A percentile compares a stretch with the other conserved stretches of the same genome.
Evolutionary conservation across 164 flowering plant species (phyloP).

Genomic region (Magnolia kwangsiensis): DNA sequence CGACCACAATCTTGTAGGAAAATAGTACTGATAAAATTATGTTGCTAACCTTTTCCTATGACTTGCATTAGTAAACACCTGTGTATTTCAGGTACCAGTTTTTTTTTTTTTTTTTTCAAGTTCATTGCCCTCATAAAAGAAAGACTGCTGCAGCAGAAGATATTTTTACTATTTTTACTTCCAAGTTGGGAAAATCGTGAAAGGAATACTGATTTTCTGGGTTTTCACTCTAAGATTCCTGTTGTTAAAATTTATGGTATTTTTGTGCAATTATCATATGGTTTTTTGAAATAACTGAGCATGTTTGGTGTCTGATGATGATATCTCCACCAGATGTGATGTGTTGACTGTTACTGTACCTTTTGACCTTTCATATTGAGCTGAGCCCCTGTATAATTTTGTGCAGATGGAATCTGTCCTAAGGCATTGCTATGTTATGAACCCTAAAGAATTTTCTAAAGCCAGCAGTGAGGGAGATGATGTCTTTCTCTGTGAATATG

Average conservation of each 20-base stretch:
- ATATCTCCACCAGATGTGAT: not conserved
- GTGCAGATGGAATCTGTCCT: constrained; percentile 78
- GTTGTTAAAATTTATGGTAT: not conserved
- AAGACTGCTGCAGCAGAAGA: not conserved
- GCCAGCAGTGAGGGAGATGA: constrained; percentile 90
- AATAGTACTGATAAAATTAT: not conserved
- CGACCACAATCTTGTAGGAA: not conserved
- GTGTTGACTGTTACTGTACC: not conserved
- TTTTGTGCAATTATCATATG: not conserved
- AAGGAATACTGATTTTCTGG: not conserved
- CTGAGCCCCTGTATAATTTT: not conserved
- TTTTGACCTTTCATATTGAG: not conserved
- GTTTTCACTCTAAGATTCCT: not conserved
- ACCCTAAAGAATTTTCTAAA: constrained; percentile 67
- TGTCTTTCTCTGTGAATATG: constrained; percentile 85
- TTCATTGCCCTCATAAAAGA: not conserved
- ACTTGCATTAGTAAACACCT: not conserved
- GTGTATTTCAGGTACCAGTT: not conserved
- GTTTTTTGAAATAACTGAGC: too few relatives aligned
- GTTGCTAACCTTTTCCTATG: not conserved
- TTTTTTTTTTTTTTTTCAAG: too few relatives aligned
- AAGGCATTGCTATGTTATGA: constrained; percentile 73
- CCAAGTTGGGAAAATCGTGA: not conserved
- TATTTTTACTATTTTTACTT: too few relatives aligned
- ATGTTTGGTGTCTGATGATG: not conserved